These are phyloP conservation scores for Trifolium subterraneum DNA, from an alignment of 306 rosid genomes.

Conservation along the genomic window DNA sequence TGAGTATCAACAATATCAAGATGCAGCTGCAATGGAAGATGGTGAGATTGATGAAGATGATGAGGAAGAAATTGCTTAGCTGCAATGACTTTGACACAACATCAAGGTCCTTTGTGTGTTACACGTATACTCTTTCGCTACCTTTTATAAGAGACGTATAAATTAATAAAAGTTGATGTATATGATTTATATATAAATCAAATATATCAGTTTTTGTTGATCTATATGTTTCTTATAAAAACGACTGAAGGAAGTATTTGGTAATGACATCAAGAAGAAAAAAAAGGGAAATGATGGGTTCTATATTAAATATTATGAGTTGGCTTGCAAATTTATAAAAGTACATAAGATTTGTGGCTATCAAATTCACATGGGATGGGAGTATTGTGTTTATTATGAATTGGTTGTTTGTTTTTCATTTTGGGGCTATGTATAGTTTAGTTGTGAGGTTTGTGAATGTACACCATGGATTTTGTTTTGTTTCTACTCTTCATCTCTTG, in stretches of 20 bases:
- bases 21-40: slow-evolving; percentile 62
- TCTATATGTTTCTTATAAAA: too few relatives aligned
- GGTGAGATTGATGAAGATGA: slow-evolving; percentile 48
- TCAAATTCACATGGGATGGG: background rate
- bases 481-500: background rate
- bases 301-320: background rate
- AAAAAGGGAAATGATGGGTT: background rate
- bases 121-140: too few relatives aligned
- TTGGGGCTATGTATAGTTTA: background rate
- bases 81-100: slow-evolving; percentile 3
- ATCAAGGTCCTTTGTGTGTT: too few relatives aligned
- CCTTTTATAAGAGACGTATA: too few relatives aligned
- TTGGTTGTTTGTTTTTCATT: background rate
- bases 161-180: too few relatives aligned
- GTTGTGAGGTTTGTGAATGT: slow-evolving; percentile 4
- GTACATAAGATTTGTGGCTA: slow-evolving; percentile 28
- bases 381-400: slow-evolving; percentile 7
- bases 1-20: slow-evolving; percentile 90
- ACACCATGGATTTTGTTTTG: slow-evolving; percentile 17
- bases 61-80: slow-evolving; percentile 45
- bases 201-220: too few relatives aligned
- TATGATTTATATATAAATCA: too few relatives aligned
- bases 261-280: background rate
- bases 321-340: slow-evolving; percentile 6
- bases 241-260: background rate